Conservation (phyloP, 2,329 filamentous ascomycete species). For the Sclerotinia subarctica region DNA sequence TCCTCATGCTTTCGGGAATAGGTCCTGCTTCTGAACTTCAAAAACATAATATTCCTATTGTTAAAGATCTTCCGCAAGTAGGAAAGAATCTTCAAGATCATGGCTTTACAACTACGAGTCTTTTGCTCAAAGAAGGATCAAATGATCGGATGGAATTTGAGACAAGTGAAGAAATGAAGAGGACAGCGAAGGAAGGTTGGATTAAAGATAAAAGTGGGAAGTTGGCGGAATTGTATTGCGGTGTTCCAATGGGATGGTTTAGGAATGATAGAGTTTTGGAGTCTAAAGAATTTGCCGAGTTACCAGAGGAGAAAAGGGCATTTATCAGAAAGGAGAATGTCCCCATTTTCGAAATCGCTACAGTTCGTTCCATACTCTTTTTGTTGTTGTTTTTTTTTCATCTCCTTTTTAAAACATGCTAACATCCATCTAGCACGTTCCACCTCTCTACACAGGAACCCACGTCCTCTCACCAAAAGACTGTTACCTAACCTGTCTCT, state of each 20-base stretch:
- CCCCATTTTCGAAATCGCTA: constrained; percentile 4
- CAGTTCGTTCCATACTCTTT: not conserved
- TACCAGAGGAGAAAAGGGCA: not conserved
- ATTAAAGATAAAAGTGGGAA: not conserved
- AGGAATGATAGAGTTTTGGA: not conserved
- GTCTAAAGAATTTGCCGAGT: not conserved
- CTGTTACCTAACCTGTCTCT: constrained; percentile 45
- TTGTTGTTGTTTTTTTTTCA: not conserved
- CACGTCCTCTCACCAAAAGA: constrained; percentile 39
- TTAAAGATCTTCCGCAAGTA: constrained; percentile 61
- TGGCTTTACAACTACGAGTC: constrained; percentile 37
- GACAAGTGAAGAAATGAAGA: constrained; percentile 40
- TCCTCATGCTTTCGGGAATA: constrained; percentile 48
- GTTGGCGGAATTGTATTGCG: constrained; percentile 4
- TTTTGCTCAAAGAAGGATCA: constrained; percentile 35
- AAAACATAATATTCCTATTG: constrained; percentile 48
- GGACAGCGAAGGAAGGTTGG: not conserved
- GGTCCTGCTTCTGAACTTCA: constrained; percentile 43
- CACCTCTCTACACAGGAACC: constrained; percentile 39
- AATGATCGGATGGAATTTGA: constrained; percentile 42
- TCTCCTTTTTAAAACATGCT: too few species aligned
- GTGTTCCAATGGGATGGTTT: constrained; percentile 12
- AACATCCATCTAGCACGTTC: constrained; percentile 24
- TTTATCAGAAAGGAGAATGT: constrained; percentile 8
- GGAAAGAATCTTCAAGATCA: constrained; percentile 58